Base-by-base conservation (phyloP, 208 protist genomes). In the Leishmania aethiopica region DNA sequence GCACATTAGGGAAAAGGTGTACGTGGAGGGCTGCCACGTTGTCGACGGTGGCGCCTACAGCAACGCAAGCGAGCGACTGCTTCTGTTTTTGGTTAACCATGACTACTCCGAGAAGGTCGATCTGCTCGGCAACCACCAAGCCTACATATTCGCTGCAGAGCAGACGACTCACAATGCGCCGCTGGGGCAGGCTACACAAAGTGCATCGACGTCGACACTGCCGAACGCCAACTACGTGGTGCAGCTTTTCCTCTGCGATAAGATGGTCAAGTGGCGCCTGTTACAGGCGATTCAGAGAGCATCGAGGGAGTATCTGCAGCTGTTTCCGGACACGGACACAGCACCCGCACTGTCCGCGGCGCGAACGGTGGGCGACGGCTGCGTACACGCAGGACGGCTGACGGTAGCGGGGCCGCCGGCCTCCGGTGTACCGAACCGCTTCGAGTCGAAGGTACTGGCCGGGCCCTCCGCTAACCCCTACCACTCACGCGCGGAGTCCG, bases 71-170 rank as follows among this genome's bases (percentile, higher is more conserved):
- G 84, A 88, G 70, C 70, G 81, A 7, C 75, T 93, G 35, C 82
- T 88, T 40, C 77, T 93, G 10, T 91, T 91, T 59, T 84, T 93
- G 19, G 51, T 75, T 15, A 84, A 84, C 70, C 80, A 90, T 74
- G 90, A 93, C 84, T 93, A 91, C 66, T 84, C 82, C 15, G 88
- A 93, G 67, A 81, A 64, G 28, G 83, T 93, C 3, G 88, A 93
- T 55, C 69, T 78, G 5, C 37, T 91, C 11, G 88, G 90, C 42
- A 93, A 93, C 74, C 70, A 69, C 11, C 80, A 82, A 17, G 75
- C 71, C 25, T 64, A 72, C 55, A 25, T 93, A 25, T 85, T 93
- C 42, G 59, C 74, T 71, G 10, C 59, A 10, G 62, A 66, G 42
- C 64, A 57, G 71, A 60, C 45, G 80, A 49, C 72, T 51, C 69